Conservation (phyloP, 169 alveolate species). For the Plasmodium billcollinsi region DNA sequence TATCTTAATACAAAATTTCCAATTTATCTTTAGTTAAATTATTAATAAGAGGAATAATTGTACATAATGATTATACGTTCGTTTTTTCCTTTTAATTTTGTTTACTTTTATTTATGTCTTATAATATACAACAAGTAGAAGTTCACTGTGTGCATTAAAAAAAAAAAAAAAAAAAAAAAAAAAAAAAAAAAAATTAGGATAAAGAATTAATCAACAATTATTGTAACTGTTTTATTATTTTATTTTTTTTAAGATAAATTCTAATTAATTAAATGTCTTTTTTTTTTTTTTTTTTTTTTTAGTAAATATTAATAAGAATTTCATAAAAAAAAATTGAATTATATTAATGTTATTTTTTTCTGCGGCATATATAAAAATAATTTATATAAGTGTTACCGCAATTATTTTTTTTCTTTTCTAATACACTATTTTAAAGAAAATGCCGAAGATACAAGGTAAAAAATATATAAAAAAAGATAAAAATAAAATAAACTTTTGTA, state of each 20-base stretch:
- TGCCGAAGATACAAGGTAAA: conserved; percentile 71
- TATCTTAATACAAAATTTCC: too few relatives aligned
- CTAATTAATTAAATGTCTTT: conserved; percentile 29
- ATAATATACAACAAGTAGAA: conserved; percentile 6
- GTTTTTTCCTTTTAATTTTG: background rate
- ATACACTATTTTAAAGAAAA: conserved; percentile 27
- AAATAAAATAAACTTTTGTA: background rate
- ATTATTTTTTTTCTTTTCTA: background rate
- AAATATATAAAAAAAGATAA: background rate
- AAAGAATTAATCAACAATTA: background rate
- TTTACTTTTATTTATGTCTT: conserved; percentile 6
- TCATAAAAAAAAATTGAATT: conserved; percentile 9
- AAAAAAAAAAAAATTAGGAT: too few relatives aligned
- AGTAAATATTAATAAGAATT: conserved; percentile 6
- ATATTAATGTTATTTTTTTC: background rate
- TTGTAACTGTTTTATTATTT: background rate
- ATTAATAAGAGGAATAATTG: too few relatives aligned
- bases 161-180: background rate
- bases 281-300: conserved; percentile 9
- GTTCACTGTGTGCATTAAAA: background rate
- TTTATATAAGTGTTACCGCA: background rate
- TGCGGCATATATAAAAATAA: conserved; percentile 1
- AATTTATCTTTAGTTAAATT: too few relatives aligned
- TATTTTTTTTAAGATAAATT: conserved; percentile 31
- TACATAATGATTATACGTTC: conserved; percentile 3